Evolutionary conservation across 1,139 yeast species (phyloP), one percentile per base, ranked within the genome.

Genomic region (Pichia norvegensis): DNA sequence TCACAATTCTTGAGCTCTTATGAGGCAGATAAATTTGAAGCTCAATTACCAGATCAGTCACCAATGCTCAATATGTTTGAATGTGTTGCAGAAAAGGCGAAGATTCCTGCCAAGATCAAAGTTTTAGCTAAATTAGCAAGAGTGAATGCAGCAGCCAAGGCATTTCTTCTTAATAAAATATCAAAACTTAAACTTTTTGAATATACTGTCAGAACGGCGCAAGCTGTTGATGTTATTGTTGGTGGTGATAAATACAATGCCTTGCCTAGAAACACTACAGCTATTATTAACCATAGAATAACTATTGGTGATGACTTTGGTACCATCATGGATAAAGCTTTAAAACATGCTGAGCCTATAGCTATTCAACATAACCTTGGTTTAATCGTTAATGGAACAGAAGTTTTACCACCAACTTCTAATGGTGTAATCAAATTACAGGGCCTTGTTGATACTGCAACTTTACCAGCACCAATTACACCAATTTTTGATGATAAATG

Each of bases 211-310:
- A 69, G 71, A 45, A 78, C 85, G 0, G 70, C 83, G 2, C 81
- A 78, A 56, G 83, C 85, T 1, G 67, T 73, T 27, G 85, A 80
- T 58, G 68, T 79, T 11, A 67, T 80, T 41, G 48, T 59, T 14
- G 85, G 85, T 33, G 87, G 86, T 31, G 71, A 72, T 19, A 81
- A 80, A 57, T 61, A 74, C 3, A 77, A 77, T 57, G 78, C 81
- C 0, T 63, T 77, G 40, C 81, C 82, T 0, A 79, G 76, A 54
- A 66, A 65, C 52, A 78, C 68, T 2, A 57, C 65, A 1, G 69
- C 76, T 2, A 55, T 71, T 43, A 66, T 79, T 17, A 78, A 79
- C 57, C 79, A 76, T 55, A 45, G 55, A 57, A 70, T 79, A 40
- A 70, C 76, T 1, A 56, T 66, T 3, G 61, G 71, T 8, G 68